Evolutionary conservation across 352 stramenopile species (phyloP).

Genomic region (Phytophthora quininea): DNA sequence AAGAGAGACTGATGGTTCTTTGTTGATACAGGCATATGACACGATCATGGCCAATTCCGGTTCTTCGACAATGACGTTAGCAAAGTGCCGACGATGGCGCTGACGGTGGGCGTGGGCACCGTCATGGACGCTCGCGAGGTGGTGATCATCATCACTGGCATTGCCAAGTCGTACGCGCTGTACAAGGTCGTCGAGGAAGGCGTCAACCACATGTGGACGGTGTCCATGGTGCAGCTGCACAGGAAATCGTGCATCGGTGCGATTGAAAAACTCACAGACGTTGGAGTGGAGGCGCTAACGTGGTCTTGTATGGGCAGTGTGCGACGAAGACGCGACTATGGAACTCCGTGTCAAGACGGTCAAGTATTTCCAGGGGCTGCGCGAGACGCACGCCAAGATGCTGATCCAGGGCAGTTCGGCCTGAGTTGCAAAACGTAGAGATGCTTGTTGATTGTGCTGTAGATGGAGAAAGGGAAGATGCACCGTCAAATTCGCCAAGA

Average conservation of each 20-base stretch:
- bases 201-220: conserved; percentile 93
- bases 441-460: not conserved
- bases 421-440: not conserved
- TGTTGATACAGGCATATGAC: conserved; percentile 70
- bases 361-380: conserved; percentile 91
- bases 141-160: conserved; percentile 88
- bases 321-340: conserved; percentile 88
- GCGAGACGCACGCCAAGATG: conserved; percentile 54
- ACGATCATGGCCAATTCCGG: conserved; percentile 90
- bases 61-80: conserved; percentile 86
- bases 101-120: conserved; percentile 89
- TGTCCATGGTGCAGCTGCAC: conserved; percentile 88
- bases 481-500: too few species aligned
- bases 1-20: not conserved
- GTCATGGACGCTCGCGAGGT: conserved; percentile 90
- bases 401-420: conserved; percentile 14
- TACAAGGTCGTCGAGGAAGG: conserved; percentile 91
- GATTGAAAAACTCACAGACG: not conserved
- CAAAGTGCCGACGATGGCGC: conserved; percentile 90
- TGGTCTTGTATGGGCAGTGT: conserved; percentile 45
- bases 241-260: conserved; percentile 79
- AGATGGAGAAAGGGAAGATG: not conserved
- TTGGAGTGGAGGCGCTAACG: not conserved
- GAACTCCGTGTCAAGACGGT: conserved; percentile 91
- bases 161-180: conserved; percentile 85